Evolutionary conservation across 495 filamentous ascomycete species (phyloP).

Genomic region (Penicillium waksmanii): DNA sequence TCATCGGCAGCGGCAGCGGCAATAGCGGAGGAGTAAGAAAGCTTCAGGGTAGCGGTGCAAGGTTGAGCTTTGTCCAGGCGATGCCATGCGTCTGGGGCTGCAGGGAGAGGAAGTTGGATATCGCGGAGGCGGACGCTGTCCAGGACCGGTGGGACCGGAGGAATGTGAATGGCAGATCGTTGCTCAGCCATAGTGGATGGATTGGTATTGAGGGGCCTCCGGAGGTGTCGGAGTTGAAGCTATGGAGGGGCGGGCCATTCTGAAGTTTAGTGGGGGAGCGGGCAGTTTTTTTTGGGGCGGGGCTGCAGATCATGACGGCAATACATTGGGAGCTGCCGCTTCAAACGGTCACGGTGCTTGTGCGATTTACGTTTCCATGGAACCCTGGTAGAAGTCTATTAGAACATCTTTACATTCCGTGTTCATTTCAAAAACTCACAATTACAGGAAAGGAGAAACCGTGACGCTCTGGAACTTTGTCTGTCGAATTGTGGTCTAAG

Average conservation of each 20-base stretch:
- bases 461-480: constrained; percentile 3
- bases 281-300: constrained; percentile 31
- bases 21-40: constrained; percentile 50
- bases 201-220: neutral
- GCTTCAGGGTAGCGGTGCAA: constrained; percentile 46
- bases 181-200: constrained; percentile 33
- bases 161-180: constrained; percentile 40
- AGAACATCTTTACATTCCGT: neutral
- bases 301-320: constrained; percentile 31
- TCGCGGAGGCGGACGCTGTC: constrained; percentile 48
- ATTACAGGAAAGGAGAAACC: neutral
- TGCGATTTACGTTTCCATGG: neutral
- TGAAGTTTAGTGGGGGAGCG: constrained; percentile 17
- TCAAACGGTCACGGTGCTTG: neutral
- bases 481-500: constrained; percentile 4
- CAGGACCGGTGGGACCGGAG: constrained; percentile 38
- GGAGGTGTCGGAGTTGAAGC: neutral
- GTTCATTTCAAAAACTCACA: neutral
- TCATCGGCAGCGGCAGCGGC: constrained; percentile 47
- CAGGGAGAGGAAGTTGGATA: constrained; percentile 47
- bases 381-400: neutral
- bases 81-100: constrained; percentile 52
- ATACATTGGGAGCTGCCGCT: neutral
- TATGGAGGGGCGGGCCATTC: constrained; percentile 7
- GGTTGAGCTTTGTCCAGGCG: constrained; percentile 48